Conservation (phyloP, 176 grass and related monocot species). For the Zizania latifolia region DNA sequence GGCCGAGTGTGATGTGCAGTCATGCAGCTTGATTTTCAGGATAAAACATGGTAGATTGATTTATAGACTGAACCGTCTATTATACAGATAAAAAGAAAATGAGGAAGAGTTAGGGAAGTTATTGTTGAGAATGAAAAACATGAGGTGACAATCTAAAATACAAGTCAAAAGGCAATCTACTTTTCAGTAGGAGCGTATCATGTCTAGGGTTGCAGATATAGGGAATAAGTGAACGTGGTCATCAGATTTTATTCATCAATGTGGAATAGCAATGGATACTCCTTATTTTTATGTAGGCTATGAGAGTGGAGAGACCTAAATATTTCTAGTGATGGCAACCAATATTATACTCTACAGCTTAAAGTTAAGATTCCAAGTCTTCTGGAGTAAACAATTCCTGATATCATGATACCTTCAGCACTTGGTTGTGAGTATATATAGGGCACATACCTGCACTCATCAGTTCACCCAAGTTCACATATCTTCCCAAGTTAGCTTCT, state of each 20-base stretch:
- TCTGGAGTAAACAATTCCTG: conserved; percentile 36
- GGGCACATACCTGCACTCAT: conserved; percentile 37
- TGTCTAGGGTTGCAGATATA: conserved; percentile 63
- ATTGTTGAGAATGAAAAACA: conserved; percentile 22
- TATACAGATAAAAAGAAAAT: neutral
- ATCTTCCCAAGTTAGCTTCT: conserved; percentile 28
- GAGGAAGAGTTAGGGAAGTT: conserved; percentile 14
- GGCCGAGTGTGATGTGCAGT: neutral
- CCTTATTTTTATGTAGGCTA: conserved; percentile 37
- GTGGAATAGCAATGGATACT: conserved; percentile 39
- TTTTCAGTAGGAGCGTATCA: conserved; percentile 52
- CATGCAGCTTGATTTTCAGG: too few relatives aligned
- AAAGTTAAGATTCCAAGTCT: conserved; percentile 51
- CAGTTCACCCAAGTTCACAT: conserved; percentile 37
- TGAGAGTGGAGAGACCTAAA: conserved; percentile 32
- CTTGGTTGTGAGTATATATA: conserved; percentile 74
- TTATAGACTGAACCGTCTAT: neutral
- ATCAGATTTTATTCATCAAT: conserved; percentile 79
- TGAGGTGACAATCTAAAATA: conserved; percentile 34
- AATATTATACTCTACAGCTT: conserved; percentile 34
- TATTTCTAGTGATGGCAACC: conserved; percentile 50
- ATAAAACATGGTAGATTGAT: neutral
- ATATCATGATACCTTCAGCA: conserved; percentile 38
- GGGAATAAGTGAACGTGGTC: conserved; percentile 61
- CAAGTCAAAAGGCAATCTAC: conserved; percentile 62